Evolutionary conservation across 768 basidiomycete species (phyloP), one percentile per base, ranked within the genome.

Genomic region (Ramaria sp.): DNA sequence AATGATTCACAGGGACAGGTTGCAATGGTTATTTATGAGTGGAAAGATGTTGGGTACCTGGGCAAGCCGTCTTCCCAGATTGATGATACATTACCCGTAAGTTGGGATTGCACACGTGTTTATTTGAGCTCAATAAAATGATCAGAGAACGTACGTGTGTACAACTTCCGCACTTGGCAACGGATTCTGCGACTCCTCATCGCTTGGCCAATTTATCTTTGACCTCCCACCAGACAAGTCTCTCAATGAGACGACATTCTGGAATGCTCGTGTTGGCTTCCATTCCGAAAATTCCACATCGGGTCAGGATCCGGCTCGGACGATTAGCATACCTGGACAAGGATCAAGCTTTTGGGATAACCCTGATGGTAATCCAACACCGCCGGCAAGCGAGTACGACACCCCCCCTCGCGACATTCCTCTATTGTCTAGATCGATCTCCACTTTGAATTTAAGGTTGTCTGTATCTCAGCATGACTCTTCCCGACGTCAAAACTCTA

Each of bases 21-120:
- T 19, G 91, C 95, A 27, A 84, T 96, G 78, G 88, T 95, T 53
- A 82, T 99, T 22, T 99, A 97, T 65, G 95, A 98, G 71, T 99
- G 94, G 94, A 68, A 76, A 30, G 96, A 99, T 66, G 83, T 84
- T 53, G 71, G 76, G 47, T 93, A 89, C 66, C 77, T 99, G 2
- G 96, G 96, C 34, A 83, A 78, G 67, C 71, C 76, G 47, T 82
- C 82, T 31, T 81, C 82, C 4, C 59, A 70, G 33, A 69, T 66
- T 5, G 76, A 82, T 60, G 77, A 80, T 39, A 72, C 73, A 55
- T 65, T 85, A 51, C 87, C 86, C 61, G 86, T 92, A 69, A 80
- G 59, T 52, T 56, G 22, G n/a, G 30, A 20, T n/a, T 43, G 42
- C n/a, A n/a, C 20, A 22, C 17, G 2, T 43, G 9, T 10, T 57